Conservation (phyloP, 1,284 basidiomycete species). For the Ganoderma sp. region DNA sequence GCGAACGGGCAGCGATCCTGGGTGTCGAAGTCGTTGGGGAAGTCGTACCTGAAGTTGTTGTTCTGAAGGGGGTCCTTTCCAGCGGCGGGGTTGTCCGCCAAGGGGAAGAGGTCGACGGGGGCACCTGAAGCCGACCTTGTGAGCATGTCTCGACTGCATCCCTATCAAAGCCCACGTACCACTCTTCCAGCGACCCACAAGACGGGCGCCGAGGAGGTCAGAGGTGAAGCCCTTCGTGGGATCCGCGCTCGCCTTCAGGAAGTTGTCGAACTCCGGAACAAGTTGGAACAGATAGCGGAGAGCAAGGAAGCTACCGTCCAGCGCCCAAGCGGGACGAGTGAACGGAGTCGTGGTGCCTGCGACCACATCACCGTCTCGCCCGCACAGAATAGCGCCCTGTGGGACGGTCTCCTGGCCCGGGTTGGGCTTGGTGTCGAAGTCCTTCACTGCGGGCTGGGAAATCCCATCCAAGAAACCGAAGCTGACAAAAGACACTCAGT, state of each 20-base stretch:
- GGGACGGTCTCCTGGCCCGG: slow-evolving; percentile 44
- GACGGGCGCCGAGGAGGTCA: slow-evolving; percentile 55
- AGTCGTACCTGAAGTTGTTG: slow-evolving; percentile 46
- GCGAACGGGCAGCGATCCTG: slow-evolving; percentile 56
- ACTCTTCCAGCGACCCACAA: slow-evolving; percentile 67
- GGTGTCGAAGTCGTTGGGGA: slow-evolving; percentile 39
- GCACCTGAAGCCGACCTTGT: slow-evolving; percentile 35
- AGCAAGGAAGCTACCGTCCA: slow-evolving; percentile 59
- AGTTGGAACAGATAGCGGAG: slow-evolving; percentile 62
- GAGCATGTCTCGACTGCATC: not conserved
- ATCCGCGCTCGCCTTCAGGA: slow-evolving; percentile 51
- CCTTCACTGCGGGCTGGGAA: slow-evolving; percentile 46
- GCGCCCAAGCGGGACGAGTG: slow-evolving; percentile 52
- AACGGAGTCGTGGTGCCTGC: slow-evolving; percentile 25
- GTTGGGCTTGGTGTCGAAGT: slow-evolving; percentile 41
- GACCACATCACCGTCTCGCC: slow-evolving; percentile 39
- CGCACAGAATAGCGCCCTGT: slow-evolving; percentile 44
- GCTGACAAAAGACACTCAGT: slow-evolving; percentile 23
- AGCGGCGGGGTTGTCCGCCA: slow-evolving; percentile 42
- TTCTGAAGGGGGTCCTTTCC: slow-evolving; percentile 42
- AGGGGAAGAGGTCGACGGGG: slow-evolving; percentile 45
- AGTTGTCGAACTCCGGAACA: slow-evolving; percentile 61
- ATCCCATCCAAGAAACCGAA: slow-evolving; percentile 51
- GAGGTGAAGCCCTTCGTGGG: slow-evolving; percentile 43
- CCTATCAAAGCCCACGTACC: slow-evolving; percentile 42